Base-by-base conservation (phyloP, 441 rosid genomes). In the Erysimum cheiri region DNA sequence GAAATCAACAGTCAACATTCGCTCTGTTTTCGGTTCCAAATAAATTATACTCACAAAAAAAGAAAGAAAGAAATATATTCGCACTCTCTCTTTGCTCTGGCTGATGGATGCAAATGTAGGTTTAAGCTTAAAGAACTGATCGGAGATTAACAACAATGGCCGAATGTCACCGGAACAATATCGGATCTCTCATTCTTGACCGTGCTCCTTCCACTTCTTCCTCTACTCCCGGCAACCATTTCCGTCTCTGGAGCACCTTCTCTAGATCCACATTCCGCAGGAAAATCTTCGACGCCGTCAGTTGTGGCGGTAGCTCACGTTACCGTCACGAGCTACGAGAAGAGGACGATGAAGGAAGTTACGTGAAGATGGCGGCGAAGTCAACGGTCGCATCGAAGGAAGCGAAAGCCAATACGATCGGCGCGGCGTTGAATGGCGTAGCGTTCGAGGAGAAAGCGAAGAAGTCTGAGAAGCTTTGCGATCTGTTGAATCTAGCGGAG, bases 401-500 rank as follows among this genome's bases (percentile, higher is more conserved):
- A 14, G 17, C 32, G 29, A 77, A 73, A 48, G 37, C 72, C 22
- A 67, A 80, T 3, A 57, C 83, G 3, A 62, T 60, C 36, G 48
- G 77, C 0, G 67, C 84, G 12, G 60, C 72, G 3, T 57, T 71
- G 41, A 61, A 59, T 4, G 31, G 71, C 48, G 53, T 41, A 31
- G 31, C 43, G 31, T 70, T 68, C 50, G 71, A 73, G 67, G 67
- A 54, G 60, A 53, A 41, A 29, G 22, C 11, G 37, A 77, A 73
- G 32, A 88, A 80, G 71, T 91, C 97, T 33, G 93, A 90, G 85
- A 94, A 88, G 84, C 84, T 94, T 2, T 78, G 82, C 32, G 92
- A 94, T 82, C 93, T 94, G 47, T 64, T 94, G 78, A 87, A 81
- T 72, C 66, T 92, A 22, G 91, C 92, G 13, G 98, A 94, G 75